These are phyloP conservation scores for Lichina pygmaea DNA, from an alignment of 495 filamentous ascomycete species.

Conservation along the genomic window DNA sequence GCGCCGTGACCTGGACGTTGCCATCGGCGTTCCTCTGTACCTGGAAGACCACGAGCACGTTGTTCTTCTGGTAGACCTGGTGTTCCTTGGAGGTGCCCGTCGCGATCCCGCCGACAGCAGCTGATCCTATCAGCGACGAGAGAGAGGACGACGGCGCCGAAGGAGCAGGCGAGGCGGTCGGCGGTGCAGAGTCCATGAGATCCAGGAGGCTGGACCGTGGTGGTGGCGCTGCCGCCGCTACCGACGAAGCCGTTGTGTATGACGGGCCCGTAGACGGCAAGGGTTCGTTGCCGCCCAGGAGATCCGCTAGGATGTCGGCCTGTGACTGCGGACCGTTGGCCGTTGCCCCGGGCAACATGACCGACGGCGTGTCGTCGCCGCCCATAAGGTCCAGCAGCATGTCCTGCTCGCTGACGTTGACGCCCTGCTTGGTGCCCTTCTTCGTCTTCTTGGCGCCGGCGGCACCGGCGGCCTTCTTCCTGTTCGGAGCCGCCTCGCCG, in stretches of 20 bases:
- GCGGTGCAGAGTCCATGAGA: constrained; percentile 8
- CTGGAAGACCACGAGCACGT: constrained; percentile 50
- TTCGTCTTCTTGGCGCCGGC: constrained; percentile 35
- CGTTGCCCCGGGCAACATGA: constrained; percentile 18
- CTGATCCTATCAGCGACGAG: constrained; percentile 20
- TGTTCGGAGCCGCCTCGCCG: constrained; percentile 64
- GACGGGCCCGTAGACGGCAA: constrained; percentile 17
- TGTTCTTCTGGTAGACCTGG: constrained; percentile 64
- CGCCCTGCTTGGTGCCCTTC: constrained; percentile 31
- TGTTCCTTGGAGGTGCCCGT: constrained; percentile 17
- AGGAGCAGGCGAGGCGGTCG: constrained; percentile 13
- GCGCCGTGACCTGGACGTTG: constrained; percentile 46
- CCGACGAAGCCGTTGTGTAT: constrained; percentile 25
- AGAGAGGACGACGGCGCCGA: constrained; percentile 11
- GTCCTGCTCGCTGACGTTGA: constrained; percentile 43
- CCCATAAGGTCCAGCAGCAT: constrained; percentile 82
- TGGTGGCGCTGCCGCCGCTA: constrained; percentile 18
- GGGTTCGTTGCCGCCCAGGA: constrained; percentile 33
- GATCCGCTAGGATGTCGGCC: constrained; percentile 69
- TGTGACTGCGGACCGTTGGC: constrained; percentile 38
- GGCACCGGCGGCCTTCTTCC: constrained; percentile 28
- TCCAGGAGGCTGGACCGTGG: constrained; percentile 1
- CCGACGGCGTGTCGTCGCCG: constrained; percentile 34
- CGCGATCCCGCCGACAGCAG: constrained; percentile 16
- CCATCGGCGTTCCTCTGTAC: constrained; percentile 53